phyloP scores from a whole-genome alignment of 129 eudicot species.

The Tanacetum coccineum region DNA sequence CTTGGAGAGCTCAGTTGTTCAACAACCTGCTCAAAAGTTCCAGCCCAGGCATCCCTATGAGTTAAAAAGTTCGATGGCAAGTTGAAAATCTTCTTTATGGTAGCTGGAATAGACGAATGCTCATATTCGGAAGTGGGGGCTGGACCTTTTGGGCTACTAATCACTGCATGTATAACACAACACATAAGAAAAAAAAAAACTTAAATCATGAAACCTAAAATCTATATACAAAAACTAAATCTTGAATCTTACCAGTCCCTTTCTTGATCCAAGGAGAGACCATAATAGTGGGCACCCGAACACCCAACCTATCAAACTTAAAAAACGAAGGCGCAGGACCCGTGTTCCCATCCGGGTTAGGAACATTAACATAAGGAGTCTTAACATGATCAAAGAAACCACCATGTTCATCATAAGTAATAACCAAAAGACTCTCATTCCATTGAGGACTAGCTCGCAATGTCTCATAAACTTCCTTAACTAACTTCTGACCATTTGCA shows the following conservation, averaged over 20 bases:
- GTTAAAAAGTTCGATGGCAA: constrained; percentile 79
- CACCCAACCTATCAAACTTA: constrained; percentile 91
- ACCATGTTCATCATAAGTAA: constrained; percentile 98
- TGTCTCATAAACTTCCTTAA: constrained; percentile 90
- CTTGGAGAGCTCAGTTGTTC: constrained; percentile 34
- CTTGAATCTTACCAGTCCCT: constrained; percentile 64
- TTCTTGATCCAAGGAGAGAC: constrained; percentile 99
- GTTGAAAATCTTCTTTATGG: constrained; percentile 85
- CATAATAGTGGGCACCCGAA: constrained; percentile 91
- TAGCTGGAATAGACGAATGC: constrained; percentile 95
- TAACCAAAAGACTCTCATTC: constrained; percentile 81
- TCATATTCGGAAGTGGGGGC: constrained; percentile 79
- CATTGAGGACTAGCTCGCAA: constrained; percentile 89
- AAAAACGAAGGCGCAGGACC: constrained; percentile 93
- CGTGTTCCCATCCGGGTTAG: constrained; percentile 94
- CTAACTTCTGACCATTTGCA: constrained; percentile 87
- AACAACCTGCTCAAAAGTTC: constrained; percentile 74
- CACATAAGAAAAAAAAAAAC: constrained; percentile 7
- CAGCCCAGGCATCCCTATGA: constrained; percentile 98
- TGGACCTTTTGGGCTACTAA: constrained; percentile 86
- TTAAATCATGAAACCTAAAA: constrained; percentile 10
- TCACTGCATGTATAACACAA: constrained; percentile 53
- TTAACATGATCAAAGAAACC: constrained; percentile 97
- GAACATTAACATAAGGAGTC: constrained; percentile 76
- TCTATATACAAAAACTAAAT: background rate